Conservation (phyloP, 345 rosid genomes). For the Salix viminalis region DNA sequence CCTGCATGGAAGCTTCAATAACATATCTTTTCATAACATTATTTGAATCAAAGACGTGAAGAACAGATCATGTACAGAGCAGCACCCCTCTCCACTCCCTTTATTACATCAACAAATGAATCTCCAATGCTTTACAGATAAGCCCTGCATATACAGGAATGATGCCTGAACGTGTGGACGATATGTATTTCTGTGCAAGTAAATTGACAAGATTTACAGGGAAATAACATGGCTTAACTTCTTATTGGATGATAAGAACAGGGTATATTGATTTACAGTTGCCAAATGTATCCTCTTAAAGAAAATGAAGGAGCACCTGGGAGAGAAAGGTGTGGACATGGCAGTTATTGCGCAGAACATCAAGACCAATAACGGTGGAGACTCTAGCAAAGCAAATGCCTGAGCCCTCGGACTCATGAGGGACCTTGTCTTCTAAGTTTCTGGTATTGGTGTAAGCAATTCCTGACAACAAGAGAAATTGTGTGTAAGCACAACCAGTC, state of each 20-base stretch:
- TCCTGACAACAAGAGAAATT: conserved; percentile 24
- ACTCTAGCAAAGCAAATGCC: conserved; percentile 7
- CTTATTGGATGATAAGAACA: neutral
- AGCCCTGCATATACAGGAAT: too few relatives aligned
- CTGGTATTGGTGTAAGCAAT: conserved; percentile 39
- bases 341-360: neutral
- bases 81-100: too few relatives aligned
- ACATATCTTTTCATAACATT: too few relatives aligned
- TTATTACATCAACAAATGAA: too few relatives aligned
- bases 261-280: neutral
- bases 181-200: too few relatives aligned
- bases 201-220: conserved; percentile 7
- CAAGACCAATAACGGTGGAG: neutral
- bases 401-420: neutral
- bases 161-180: too few relatives aligned
- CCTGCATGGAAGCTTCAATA: too few relatives aligned
- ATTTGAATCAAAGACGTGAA: too few relatives aligned
- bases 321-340: neutral
- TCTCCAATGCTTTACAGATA: too few relatives aligned
- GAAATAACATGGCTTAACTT: neutral
- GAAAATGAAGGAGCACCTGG: neutral
- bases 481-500: conserved; percentile 2
- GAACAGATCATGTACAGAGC: too few relatives aligned
- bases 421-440: conserved; percentile 18
- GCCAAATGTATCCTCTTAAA: neutral